Conservation (phyloP, 139 green algal genomes). For the Closterium sp. region DNA sequence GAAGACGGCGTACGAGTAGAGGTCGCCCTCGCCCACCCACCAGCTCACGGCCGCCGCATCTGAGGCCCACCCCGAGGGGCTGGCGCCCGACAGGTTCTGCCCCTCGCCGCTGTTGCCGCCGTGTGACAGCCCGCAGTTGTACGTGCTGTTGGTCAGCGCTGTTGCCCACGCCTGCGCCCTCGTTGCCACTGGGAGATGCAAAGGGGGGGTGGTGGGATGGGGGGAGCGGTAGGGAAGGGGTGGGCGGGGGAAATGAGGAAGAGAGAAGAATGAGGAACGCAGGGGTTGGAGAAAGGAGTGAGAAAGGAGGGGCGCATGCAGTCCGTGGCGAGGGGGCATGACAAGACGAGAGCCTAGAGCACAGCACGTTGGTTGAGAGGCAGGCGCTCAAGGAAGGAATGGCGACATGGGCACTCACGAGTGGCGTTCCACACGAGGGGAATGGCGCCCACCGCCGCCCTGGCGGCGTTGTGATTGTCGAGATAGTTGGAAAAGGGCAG, state of each 20-base stretch:
- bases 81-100: not conserved
- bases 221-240: too few relatives aligned
- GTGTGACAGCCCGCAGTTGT: slow-evolving; percentile 1
- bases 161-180: not conserved
- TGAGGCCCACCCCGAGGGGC: not conserved
- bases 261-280: too few relatives aligned
- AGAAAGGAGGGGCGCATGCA: too few relatives aligned
- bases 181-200: not conserved
- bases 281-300: too few relatives aligned
- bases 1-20: not conserved
- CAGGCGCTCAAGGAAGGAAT: too few relatives aligned
- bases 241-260: too few relatives aligned
- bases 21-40: slow-evolving; percentile 9
- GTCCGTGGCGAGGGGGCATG: too few relatives aligned
- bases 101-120: not conserved
- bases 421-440: not conserved
- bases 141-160: not conserved
- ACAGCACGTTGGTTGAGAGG: too few relatives aligned
- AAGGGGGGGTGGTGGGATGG: too few relatives aligned
- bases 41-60: not conserved
- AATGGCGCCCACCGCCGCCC: not conserved
- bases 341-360: too few relatives aligned
- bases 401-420: not conserved
- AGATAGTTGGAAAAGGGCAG: not conserved
- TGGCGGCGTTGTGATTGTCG: not conserved